Percentiles rank a stretch among this genome's conserved stretches.
Evolutionary conservation across 495 filamentous ascomycete species (phyloP).

Genomic region (Neurospora sublineolata): DNA sequence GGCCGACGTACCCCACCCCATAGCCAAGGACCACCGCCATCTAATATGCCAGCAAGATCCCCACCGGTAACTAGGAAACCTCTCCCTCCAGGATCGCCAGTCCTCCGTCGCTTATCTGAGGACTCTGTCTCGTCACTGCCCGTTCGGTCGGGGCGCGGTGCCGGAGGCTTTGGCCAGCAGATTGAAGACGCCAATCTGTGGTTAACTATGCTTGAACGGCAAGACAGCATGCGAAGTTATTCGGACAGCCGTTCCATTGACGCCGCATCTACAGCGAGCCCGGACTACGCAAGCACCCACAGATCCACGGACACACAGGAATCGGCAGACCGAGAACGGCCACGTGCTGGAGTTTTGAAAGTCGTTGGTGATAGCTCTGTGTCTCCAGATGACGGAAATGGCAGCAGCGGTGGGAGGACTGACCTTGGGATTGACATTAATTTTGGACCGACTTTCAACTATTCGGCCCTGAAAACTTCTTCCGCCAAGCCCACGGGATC

Average conservation of each 20-base stretch:
- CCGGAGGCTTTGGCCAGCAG: constrained; percentile 51
- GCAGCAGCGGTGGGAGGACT: not conserved
- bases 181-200: constrained; percentile 50
- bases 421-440: constrained; percentile 46
- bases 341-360: constrained; percentile 72
- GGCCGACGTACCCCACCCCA: constrained; percentile 27
- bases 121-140: constrained; percentile 13
- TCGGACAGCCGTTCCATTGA: constrained; percentile 37
- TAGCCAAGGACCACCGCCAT: constrained; percentile 9
- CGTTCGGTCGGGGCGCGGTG: constrained; percentile 32
- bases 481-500: constrained; percentile 10
- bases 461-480: constrained; percentile 27
- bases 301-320: constrained; percentile 51
- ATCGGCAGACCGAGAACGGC: constrained; percentile 45
- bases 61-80: constrained; percentile 46
- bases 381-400: constrained; percentile 16
- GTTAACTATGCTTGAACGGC: constrained; percentile 10
- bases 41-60: constrained; percentile 20
- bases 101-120: constrained; percentile 22
- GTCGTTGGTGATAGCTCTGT: constrained; percentile 51
- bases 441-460: constrained; percentile 77
- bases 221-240: constrained; percentile 26
- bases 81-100: constrained; percentile 38
- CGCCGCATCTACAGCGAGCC: constrained; percentile 35
- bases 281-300: constrained; percentile 59